Percentiles rank a stretch among this genome's conserved stretches.
Conservation (phyloP, 2,329 filamentous ascomycete genomes). For the Lachnellula willkommii region DNA sequence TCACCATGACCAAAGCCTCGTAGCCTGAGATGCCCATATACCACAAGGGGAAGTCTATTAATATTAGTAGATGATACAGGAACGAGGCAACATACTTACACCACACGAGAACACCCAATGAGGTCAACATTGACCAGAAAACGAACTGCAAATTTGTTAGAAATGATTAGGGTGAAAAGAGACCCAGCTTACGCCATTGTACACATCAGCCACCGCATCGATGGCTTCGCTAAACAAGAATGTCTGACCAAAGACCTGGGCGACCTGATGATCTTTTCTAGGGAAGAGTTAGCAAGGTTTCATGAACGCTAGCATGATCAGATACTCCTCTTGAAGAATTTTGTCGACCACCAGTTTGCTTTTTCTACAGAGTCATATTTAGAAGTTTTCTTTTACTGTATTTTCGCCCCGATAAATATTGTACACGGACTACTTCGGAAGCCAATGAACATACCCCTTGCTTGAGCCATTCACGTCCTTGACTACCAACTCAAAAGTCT, state of each 20-base stretch:
- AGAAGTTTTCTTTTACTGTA: conserved; percentile 28
- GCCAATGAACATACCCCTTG: conserved; percentile 98
- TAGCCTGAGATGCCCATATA: conserved; percentile 98
- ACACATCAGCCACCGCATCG: conserved; percentile 81
- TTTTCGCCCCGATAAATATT: conserved; percentile 32
- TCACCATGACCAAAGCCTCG: conserved; percentile 81
- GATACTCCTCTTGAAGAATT: conserved; percentile 69
- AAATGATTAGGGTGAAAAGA: background rate
- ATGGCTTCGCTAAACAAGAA: conserved; percentile 72
- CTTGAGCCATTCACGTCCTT: conserved; percentile 84
- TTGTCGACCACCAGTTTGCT: conserved; percentile 42
- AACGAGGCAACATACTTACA: conserved; percentile 53
- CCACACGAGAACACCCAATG: conserved; percentile 85
- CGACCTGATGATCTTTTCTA: conserved; percentile 71
- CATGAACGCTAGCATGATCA: conserved; percentile 20
- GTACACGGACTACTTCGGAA: conserved; percentile 74
- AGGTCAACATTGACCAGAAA: conserved; percentile 93
- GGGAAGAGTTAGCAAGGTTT: conserved; percentile 27
- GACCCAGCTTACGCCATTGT: conserved; percentile 66
- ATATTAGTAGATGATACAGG: conserved; percentile 10
- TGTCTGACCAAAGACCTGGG: conserved; percentile 60
- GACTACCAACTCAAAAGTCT: conserved; percentile 78
- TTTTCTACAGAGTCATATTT: conserved; percentile 34
- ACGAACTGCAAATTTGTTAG: conserved; percentile 57
- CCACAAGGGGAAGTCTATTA: conserved; percentile 86